A percentile compares a stretch with the other conserved stretches of the same genome.
These are phyloP conservation scores for Xylariaceae sp. DNA, from an alignment of 2,329 filamentous ascomycete genomes.

Conservation along the genomic window DNA sequence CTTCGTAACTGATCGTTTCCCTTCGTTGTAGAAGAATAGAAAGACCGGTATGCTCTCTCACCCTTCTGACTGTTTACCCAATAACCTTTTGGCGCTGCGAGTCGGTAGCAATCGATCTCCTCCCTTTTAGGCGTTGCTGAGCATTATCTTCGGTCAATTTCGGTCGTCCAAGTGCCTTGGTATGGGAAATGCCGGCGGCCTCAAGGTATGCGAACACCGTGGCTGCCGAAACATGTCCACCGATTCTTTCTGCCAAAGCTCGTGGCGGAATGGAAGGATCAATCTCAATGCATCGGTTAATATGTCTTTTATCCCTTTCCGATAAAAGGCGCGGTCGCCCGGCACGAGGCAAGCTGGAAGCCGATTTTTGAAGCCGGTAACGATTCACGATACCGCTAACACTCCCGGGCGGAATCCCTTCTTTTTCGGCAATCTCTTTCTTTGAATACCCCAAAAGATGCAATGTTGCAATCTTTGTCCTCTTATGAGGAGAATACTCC, in stretches of 20 bases:
- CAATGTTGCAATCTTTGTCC: neutral
- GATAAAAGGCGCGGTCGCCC: neutral
- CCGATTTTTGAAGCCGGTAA: neutral
- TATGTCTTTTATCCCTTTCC: neutral
- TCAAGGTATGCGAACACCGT: neutral
- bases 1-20: too few relatives aligned
- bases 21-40: too few relatives aligned
- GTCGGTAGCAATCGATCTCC: too few relatives aligned
- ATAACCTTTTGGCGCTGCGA: too few relatives aligned
- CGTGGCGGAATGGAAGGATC: neutral
- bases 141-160: neutral
- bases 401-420: neutral
- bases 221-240: neutral
- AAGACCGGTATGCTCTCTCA: too few relatives aligned
- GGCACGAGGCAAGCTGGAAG: neutral
- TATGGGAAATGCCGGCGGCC: neutral
- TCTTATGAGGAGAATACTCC: constrained; percentile 1
- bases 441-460: neutral
- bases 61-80: too few relatives aligned
- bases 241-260: neutral
- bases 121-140: neutral
- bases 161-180: neutral
- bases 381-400: neutral
- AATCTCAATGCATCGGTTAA: neutral
- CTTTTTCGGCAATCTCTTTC: neutral